Conservation (phyloP, 2,329 filamentous ascomycete genomes). For the Trichophyton simii region DNA sequence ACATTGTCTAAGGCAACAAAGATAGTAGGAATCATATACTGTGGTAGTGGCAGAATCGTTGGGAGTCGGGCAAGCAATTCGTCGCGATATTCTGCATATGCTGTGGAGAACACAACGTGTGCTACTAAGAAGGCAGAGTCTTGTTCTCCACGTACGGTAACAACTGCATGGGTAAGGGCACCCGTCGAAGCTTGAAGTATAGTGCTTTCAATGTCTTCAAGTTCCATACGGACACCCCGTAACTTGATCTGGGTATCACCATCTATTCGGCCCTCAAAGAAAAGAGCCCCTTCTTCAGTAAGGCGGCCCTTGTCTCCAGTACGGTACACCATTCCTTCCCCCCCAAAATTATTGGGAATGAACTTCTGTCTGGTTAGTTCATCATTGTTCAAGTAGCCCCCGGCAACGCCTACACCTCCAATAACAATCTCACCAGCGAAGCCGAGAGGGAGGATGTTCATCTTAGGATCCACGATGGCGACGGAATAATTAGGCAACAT, state of each 20-base stretch:
- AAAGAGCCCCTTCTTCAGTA: slow-evolving; percentile 17
- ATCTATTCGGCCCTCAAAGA: slow-evolving; percentile 19
- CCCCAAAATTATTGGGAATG: slow-evolving; percentile 11
- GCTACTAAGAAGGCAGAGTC: slow-evolving; percentile 3
- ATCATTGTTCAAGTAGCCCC: slow-evolving; percentile 14
- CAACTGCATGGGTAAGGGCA: background rate
- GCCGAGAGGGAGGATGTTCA: slow-evolving; percentile 28
- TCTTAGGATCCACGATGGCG: slow-evolving; percentile 31
- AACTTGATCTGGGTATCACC: slow-evolving; percentile 22
- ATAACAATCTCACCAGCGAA: slow-evolving; percentile 34
- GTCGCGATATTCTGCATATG: background rate
- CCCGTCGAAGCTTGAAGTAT: slow-evolving; percentile 1
- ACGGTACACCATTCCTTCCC: slow-evolving; percentile 8
- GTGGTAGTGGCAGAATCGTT: slow-evolving; percentile 6
- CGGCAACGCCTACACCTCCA: slow-evolving; percentile 19
- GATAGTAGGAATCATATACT: slow-evolving; percentile 11
- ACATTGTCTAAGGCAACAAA: slow-evolving; percentile 6
- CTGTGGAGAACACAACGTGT: slow-evolving; percentile 2
- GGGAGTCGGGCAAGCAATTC: background rate
- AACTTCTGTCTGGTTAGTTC: slow-evolving; percentile 16
- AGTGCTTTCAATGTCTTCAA: slow-evolving; percentile 3
- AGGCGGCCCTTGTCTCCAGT: slow-evolving; percentile 16
- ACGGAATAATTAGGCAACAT: slow-evolving; percentile 26
- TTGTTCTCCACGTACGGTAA: background rate
- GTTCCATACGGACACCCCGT: slow-evolving; percentile 19